Conservation (phyloP, 2,329 filamentous ascomycete species). For the Aspergillus felis region DNA sequence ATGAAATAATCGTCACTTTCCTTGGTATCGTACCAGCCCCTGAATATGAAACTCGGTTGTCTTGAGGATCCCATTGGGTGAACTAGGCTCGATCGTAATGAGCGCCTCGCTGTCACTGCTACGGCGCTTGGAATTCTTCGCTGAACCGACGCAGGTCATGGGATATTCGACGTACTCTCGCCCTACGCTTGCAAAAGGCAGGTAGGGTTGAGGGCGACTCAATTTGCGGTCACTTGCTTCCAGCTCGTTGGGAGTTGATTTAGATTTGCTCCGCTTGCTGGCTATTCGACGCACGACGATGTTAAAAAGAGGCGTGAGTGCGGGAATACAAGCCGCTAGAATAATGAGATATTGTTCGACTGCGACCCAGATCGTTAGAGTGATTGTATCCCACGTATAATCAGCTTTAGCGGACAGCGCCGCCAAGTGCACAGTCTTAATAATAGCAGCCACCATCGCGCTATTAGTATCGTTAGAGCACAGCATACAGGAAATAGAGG, state of each 20-base stretch:
- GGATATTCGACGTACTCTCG: not conserved
- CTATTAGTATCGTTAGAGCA: not conserved
- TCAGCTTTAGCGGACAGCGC: constrained; percentile 1
- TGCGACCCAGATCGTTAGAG: constrained; percentile 8
- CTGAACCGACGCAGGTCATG: not conserved
- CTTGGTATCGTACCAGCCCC: too few relatives aligned
- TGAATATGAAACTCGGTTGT: not conserved
- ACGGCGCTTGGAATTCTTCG: not conserved
- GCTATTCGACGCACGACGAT: not conserved
- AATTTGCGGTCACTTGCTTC: not conserved
- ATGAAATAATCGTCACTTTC: not conserved
- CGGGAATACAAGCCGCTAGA: constrained; percentile 10
- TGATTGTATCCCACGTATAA: constrained; percentile 7
- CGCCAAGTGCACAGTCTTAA: constrained; percentile 9
- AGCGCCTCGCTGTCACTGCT: not conserved
- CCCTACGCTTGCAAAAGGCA: not conserved
- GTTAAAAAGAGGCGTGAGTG: constrained; percentile 4
- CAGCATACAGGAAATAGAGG: not conserved
- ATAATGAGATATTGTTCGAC: constrained; percentile 14
- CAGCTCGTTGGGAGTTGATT: not conserved
- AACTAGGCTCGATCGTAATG: not conserved
- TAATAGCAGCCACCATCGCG: constrained; percentile 12
- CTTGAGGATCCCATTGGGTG: not conserved
- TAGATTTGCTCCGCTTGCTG: not conserved
- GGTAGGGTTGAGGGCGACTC: not conserved